These are phyloP conservation scores for Phytophthora multivora DNA, from an alignment of 352 stramenopile species.

Conservation along the genomic window DNA sequence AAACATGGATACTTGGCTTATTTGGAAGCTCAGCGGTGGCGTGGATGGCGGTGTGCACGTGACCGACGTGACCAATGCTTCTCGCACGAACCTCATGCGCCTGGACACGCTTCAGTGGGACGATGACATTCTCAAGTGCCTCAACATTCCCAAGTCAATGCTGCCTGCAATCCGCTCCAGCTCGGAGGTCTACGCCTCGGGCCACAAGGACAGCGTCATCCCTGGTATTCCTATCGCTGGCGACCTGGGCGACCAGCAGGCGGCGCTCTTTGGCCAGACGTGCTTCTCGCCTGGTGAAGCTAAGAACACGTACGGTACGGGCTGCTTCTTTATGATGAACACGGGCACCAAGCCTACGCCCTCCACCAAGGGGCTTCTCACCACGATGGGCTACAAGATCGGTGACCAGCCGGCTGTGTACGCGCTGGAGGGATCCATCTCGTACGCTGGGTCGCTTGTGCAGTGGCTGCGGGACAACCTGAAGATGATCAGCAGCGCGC, in stretches of 20 bases:
- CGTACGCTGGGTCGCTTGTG: conserved; percentile 96
- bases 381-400: conserved; percentile 91
- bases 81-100: conserved; percentile 95
- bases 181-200: conserved; percentile 84
- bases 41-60: conserved; percentile 89
- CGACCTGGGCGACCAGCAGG: conserved; percentile 97
- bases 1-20: conserved; percentile 98
- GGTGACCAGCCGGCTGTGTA: conserved; percentile 91
- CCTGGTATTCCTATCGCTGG: conserved; percentile 90
- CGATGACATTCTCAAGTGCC: conserved; percentile 78
- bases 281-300: conserved; percentile 95
- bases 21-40: conserved; percentile 94
- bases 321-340: conserved; percentile 99
- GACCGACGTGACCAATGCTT: conserved; percentile 99
- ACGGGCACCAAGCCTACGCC: conserved; percentile 91
- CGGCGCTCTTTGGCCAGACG: conserved; percentile 97
- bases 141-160: conserved; percentile 87
- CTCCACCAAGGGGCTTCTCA: conserved; percentile 95
- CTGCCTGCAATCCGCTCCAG: conserved; percentile 94
- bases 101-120: conserved; percentile 93
- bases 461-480: conserved; percentile 99
- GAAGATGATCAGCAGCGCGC: conserved; percentile 90
- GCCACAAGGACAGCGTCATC: conserved; percentile 63
- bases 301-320: conserved; percentile 99
- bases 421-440: conserved; percentile 97